phyloP scores from a whole-genome alignment of 768 basidiomycete genomes.

The Lactarius pseudohatsudake region DNA sequence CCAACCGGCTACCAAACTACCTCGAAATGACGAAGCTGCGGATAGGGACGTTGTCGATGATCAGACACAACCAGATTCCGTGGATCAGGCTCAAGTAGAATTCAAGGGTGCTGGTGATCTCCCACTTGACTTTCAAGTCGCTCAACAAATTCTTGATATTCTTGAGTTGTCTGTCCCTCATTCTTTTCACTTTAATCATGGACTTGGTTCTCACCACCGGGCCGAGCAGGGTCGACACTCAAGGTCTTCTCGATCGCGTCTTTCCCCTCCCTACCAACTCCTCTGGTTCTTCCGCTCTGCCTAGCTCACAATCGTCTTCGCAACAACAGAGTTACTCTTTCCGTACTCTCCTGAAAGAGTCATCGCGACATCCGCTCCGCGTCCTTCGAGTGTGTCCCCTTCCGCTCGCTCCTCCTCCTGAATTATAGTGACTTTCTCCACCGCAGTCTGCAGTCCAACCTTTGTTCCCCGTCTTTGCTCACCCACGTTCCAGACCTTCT shows the following conservation, averaged over 20 bases:
- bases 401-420: neutral
- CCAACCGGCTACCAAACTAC: slow-evolving; percentile 50
- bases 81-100: slow-evolving; percentile 30
- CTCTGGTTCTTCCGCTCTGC: slow-evolving; percentile 40
- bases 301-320: slow-evolving; percentile 30
- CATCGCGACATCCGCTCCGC: slow-evolving; percentile 52
- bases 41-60: slow-evolving; percentile 38
- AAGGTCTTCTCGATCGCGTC: slow-evolving; percentile 78
- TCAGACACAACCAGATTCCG: slow-evolving; percentile 31
- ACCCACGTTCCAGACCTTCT: slow-evolving; percentile 62
- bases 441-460: slow-evolving; percentile 61
- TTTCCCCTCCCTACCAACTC: slow-evolving; percentile 53
- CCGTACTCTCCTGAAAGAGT: slow-evolving; percentile 54
- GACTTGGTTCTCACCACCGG: slow-evolving; percentile 16
- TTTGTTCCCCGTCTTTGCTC: slow-evolving; percentile 66
- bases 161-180: slow-evolving; percentile 49
- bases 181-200: slow-evolving; percentile 12
- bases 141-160: slow-evolving; percentile 57
- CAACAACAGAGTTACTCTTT: slow-evolving; percentile 46
- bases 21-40: slow-evolving; percentile 37
- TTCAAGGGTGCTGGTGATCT: slow-evolving; percentile 47
- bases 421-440: slow-evolving; percentile 20
- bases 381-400: slow-evolving; percentile 53
- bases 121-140: slow-evolving; percentile 46
- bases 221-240: slow-evolving; percentile 61